Evolutionary conservation across 768 basidiomycete species (phyloP).

Genomic region (Leucocoprinus birnbaumii): DNA sequence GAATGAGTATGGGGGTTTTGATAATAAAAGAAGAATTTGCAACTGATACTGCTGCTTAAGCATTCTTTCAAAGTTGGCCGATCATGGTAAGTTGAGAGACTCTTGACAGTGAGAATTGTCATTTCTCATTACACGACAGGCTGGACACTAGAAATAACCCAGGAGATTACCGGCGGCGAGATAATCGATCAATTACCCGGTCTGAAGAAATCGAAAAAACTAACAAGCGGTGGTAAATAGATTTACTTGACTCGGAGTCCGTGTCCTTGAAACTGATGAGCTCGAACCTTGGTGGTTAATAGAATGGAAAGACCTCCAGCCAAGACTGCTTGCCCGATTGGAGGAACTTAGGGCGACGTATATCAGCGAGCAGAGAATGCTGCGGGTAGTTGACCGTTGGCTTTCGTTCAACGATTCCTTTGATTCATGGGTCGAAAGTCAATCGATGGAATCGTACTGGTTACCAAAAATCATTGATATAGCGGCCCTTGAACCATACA

Average conservation of each 20-base stretch:
- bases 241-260: not conserved
- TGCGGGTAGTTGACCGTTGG: not conserved
- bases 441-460: not conserved
- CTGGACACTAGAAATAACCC: not conserved
- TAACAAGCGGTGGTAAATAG: not conserved
- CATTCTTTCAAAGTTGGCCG: not conserved
- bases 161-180: too few species aligned
- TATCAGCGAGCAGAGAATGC: too few species aligned
- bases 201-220: not conserved
- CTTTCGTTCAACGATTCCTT: not conserved
- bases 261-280: not conserved
- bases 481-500: conserved; percentile 1
- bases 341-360: not conserved
- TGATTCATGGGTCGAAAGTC: not conserved
- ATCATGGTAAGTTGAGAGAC: conserved; percentile 1
- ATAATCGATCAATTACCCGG: too few species aligned
- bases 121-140: not conserved
- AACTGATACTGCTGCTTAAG: too few species aligned
- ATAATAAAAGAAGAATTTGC: too few species aligned
- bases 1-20: not conserved
- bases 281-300: not conserved
- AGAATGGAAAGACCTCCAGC: conserved; percentile 3
- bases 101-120: too few species aligned
- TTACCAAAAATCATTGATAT: not conserved
- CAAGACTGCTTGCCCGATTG: not conserved